Evolutionary conservation across 345 rosid species (phyloP).

Genomic region (Acer campestre): DNA sequence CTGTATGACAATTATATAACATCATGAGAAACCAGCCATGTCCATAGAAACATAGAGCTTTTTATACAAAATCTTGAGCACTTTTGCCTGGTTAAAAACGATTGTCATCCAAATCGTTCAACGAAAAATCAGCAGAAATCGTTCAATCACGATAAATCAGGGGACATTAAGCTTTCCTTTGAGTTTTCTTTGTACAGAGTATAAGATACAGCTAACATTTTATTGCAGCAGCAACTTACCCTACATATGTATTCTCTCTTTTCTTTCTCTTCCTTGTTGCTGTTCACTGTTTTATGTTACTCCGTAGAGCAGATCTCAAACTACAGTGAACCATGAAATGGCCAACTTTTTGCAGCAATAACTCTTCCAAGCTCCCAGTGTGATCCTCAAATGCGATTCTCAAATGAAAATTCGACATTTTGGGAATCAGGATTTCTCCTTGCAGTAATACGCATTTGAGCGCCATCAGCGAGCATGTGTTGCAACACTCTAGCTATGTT

Average conservation of each 20-base stretch:
- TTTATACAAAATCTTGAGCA: too few species aligned
- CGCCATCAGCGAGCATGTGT: slow-evolving; percentile 78
- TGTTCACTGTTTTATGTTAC: not conserved
- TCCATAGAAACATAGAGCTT: too few species aligned
- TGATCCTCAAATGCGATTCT: slow-evolving; percentile 49
- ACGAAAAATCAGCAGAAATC: too few species aligned
- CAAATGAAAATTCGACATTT: slow-evolving; percentile 56
- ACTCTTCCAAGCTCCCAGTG: not conserved
- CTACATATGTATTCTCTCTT: not conserved
- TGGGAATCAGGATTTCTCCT: slow-evolving; percentile 54
- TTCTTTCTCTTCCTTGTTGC: not conserved
- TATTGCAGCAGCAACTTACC: not conserved
- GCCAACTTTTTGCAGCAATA: not conserved
- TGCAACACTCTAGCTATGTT: slow-evolving; percentile 85
- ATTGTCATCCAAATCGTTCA: too few species aligned
- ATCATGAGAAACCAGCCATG: too few species aligned
- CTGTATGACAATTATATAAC: too few species aligned
- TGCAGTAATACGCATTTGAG: slow-evolving; percentile 69
- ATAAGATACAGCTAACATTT: too few species aligned
- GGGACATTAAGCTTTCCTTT: too few species aligned
- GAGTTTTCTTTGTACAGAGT: too few species aligned
- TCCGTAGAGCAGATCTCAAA: not conserved
- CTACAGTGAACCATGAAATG: not conserved
- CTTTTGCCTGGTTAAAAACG: too few species aligned
- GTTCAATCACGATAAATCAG: too few species aligned